Evolutionary conservation across 768 basidiomycete species (phyloP).

Genomic region (Neoboletus brunneissimus): DNA sequence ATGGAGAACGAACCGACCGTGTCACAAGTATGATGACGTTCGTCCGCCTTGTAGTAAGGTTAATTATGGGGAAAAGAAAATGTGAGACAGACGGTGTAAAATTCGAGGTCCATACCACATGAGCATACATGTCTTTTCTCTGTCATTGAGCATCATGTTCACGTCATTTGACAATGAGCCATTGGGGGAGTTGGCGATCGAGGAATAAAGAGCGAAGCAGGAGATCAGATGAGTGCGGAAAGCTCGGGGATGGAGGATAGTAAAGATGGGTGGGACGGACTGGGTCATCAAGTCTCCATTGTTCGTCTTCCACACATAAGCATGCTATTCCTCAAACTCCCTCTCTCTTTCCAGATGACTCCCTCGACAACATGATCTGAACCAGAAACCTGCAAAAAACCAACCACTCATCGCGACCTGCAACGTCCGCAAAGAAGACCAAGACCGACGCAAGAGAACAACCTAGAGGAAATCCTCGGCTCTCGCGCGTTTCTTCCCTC

Average conservation of each 20-base stretch:
- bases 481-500: slow-evolving; percentile 81
- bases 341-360: not conserved
- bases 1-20: slow-evolving; percentile 33
- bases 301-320: slow-evolving; percentile 8
- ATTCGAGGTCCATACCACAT: slow-evolving; percentile 29
- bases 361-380: slow-evolving; percentile 18
- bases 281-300: slow-evolving; percentile 34
- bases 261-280: slow-evolving; percentile 37
- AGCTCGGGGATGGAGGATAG: slow-evolving; percentile 21
- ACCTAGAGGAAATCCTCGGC: slow-evolving; percentile 79
- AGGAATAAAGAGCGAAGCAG: slow-evolving; percentile 6
- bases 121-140: slow-evolving; percentile 13
- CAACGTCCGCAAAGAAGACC: slow-evolving; percentile 27
- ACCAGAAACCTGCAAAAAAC: slow-evolving; percentile 32
- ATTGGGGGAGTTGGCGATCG: slow-evolving; percentile 14
- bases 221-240: slow-evolving; percentile 29
- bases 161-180: slow-evolving; percentile 10
- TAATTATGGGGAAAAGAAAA: slow-evolving; percentile 12
- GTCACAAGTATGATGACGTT: slow-evolving; percentile 21
- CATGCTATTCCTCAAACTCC: not conserved
- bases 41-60: slow-evolving; percentile 23
- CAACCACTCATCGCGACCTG: slow-evolving; percentile 30
- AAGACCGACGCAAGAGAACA: slow-evolving; percentile 25
- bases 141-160: slow-evolving; percentile 9
- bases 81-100: slow-evolving; percentile 21